Base-by-base conservation (phyloP, 768 basidiomycete species). In the Suillus americanus region DNA sequence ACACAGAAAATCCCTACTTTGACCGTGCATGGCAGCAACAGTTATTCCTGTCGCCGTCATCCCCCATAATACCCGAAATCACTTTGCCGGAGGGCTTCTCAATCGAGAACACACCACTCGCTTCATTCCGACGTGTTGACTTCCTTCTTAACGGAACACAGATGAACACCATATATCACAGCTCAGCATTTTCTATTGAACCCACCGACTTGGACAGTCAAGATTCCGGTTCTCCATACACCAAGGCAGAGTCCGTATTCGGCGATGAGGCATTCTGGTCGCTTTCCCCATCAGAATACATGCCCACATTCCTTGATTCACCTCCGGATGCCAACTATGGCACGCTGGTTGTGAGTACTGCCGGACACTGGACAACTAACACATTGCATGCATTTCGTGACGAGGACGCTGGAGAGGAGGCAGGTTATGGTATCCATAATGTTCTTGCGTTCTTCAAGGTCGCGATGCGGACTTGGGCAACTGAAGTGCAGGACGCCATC, bases 11-110 rank as follows among this genome's bases (percentile, higher is more conserved):
- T 62, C 77, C 80, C 0, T 80, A 79, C 68, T 89, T 83, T 66
- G 89, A 90, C 71, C 82, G 88, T 51, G 86, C 80, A 0, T 89
- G 86, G 86, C 82, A 86, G 9, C 89, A 90, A 66, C 79, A 87
- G 65, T 70, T 90, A 25, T 89, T 84, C 74, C 85, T 90, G 60
- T 79, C 83, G 53, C 85, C 87, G 0, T 65, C 77, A 0, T 89
- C 89, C 1, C 68, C 77, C 4, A 41, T 77, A 12, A 13, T 76
- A 43, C 28, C 65, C 25, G 65, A 73, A 16, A 75, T 88, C 8
- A 56, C 70, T 13, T 77, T 87, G 62, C 88, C 89, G 1, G 54
- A 68, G 2, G 78, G 80, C 13, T 90, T 90, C 72, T 79, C 85
- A 65, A 79, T 89, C 62, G 76, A 79, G 14, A 68, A 69, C 25